phyloP scores from a whole-genome alignment of 2,329 filamentous ascomycete species.

The Colletotrichum viniferum region DNA sequence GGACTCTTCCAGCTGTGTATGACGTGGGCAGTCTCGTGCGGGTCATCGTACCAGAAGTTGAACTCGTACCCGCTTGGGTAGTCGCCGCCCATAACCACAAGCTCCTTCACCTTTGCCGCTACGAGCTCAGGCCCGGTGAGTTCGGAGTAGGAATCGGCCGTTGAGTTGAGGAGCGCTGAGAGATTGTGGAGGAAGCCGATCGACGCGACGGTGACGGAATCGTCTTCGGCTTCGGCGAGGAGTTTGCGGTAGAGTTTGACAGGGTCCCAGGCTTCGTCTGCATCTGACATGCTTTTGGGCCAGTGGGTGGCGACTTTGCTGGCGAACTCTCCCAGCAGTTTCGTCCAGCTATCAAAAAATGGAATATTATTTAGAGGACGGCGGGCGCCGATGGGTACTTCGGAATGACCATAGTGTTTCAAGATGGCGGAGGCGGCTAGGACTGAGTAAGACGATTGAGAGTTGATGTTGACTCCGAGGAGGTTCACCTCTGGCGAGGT shows the following conservation, averaged over 20 bases:
- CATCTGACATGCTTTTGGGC: constrained; percentile 36
- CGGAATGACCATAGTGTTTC: constrained; percentile 40
- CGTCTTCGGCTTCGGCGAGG: constrained; percentile 41
- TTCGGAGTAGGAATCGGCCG: constrained; percentile 40
- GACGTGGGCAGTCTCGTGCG: constrained; percentile 43
- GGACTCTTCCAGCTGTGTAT: constrained; percentile 46
- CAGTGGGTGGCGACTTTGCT: constrained; percentile 50
- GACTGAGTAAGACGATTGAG: constrained; percentile 44
- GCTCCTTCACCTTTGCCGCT: constrained; percentile 41
- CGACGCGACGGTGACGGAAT: constrained; percentile 47
- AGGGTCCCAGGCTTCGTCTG: constrained; percentile 43
- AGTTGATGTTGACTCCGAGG: constrained; percentile 45
- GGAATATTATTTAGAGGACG: constrained; percentile 44
- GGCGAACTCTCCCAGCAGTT: constrained; percentile 45
- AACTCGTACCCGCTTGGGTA: constrained; percentile 52
- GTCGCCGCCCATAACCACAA: constrained; percentile 5
- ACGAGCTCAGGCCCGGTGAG: constrained; percentile 46
- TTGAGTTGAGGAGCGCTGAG: constrained; percentile 49
- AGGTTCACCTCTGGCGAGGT: constrained; percentile 40
- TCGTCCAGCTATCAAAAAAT: constrained; percentile 48
- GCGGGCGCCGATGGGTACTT: constrained; percentile 40
- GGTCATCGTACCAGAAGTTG: constrained; percentile 51
- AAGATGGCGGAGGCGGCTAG: constrained; percentile 43
- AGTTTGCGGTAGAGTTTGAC: constrained; percentile 49
- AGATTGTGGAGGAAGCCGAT: constrained; percentile 53